phyloP scores from a whole-genome alignment of 2,329 filamentous ascomycete genomes.

The Aureobasidium mangrovei region DNA sequence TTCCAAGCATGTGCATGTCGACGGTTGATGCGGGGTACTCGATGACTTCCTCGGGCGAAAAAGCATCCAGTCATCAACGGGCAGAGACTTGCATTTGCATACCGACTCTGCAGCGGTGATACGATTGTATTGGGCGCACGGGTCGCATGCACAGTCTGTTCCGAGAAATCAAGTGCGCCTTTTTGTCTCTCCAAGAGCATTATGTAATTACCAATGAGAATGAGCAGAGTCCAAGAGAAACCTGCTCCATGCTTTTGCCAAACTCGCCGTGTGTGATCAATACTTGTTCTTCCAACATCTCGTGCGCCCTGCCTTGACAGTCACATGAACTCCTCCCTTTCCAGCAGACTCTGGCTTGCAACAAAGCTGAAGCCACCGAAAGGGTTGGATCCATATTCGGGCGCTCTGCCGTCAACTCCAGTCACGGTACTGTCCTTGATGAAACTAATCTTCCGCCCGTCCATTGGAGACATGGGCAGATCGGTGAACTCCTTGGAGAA shows the following conservation, averaged over 20 bases:
- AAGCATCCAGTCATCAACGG: neutral
- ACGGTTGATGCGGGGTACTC: neutral
- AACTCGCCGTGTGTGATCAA: neutral
- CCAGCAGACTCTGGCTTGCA: constrained; percentile 42
- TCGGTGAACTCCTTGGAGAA: constrained; percentile 90
- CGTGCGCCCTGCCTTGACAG: neutral
- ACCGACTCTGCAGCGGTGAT: neutral
- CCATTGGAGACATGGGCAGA: constrained; percentile 66
- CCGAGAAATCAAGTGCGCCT: neutral
- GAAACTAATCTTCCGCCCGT: constrained; percentile 27
- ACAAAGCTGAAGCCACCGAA: constrained; percentile 49
- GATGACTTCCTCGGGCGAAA: neutral
- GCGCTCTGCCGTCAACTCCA: constrained; percentile 10
- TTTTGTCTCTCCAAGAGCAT: neutral
- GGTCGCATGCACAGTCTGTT: neutral
- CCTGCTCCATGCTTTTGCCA: neutral
- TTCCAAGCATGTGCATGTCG: too few relatives aligned
- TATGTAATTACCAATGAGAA: neutral
- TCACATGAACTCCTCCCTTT: constrained; percentile 28
- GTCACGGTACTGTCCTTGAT: constrained; percentile 7
- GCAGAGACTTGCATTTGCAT: too few relatives aligned
- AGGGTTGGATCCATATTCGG: constrained; percentile 32
- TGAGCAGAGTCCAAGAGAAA: neutral
- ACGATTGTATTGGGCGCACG: neutral
- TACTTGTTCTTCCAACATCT: neutral